Evolutionary conservation across 805 yeast species (phyloP).

Genomic region (Zygosaccharomyces bailii): DNA sequence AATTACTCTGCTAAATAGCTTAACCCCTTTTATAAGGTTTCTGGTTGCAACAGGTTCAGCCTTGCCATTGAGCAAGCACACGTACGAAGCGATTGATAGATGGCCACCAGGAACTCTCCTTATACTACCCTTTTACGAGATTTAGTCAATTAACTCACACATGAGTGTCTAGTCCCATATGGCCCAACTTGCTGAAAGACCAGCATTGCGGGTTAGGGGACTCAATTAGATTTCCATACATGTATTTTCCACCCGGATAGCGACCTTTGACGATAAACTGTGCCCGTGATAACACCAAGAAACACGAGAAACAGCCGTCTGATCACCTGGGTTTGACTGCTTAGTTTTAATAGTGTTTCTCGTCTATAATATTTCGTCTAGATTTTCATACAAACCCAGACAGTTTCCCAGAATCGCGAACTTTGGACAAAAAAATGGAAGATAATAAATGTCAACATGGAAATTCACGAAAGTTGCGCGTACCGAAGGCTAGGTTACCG

Average conservation of each 20-base stretch:
- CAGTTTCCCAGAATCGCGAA: slow-evolving; percentile 13
- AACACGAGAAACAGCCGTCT: no score
- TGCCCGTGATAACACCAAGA: no score
- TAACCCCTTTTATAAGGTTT: slow-evolving; percentile 7
- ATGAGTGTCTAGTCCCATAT: no score
- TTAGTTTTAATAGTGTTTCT: no score
- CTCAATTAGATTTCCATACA: no score
- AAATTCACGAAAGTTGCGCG: neutral
- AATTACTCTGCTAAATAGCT: neutral
- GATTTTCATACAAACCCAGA: slow-evolving; percentile 20
- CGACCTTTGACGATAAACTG: no score
- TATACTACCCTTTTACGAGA: no score
- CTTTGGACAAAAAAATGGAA: neutral
- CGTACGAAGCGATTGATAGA: slow-evolving; percentile 4
- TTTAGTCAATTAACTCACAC: no score
- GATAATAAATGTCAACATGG: neutral
- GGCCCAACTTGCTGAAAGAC: neutral
- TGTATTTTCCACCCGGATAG: no score
- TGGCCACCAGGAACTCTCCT: neutral
- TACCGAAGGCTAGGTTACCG: neutral
- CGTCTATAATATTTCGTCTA: no score
- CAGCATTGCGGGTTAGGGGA: neutral
- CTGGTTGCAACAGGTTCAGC: slow-evolving; percentile 6
- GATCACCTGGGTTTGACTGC: no score
- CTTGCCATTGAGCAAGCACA: neutral